These are phyloP conservation scores for Cladorrhinum samala DNA, from an alignment of 495 filamentous ascomycete species.

Conservation along the genomic window DNA sequence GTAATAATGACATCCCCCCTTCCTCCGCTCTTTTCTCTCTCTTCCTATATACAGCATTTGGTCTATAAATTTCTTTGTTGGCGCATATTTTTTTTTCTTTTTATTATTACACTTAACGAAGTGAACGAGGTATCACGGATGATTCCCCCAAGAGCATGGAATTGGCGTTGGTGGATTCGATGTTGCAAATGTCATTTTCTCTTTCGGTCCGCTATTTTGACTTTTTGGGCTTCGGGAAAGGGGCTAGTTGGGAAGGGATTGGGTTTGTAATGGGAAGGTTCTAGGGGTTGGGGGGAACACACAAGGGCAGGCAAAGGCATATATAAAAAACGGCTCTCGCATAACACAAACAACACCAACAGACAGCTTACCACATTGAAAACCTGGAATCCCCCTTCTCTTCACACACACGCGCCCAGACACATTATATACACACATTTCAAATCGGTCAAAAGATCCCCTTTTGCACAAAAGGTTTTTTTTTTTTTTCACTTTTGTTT, in stretches of 20 bases:
- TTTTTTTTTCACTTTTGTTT: too few species aligned
- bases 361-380: not conserved
- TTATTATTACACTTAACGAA: not conserved
- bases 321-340: not conserved
- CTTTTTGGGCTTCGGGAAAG: not conserved
- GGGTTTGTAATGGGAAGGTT: not conserved
- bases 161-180: not conserved
- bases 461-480: too few species aligned
- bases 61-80: not conserved
- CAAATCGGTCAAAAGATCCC: too few species aligned
- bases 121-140: too few species aligned
- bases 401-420: too few species aligned
- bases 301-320: not conserved
- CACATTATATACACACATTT: too few species aligned
- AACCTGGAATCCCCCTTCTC: not conserved
- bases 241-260: not conserved
- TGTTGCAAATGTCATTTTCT: not conserved
- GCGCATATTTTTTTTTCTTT: not conserved
- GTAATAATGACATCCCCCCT: constrained; percentile 1
- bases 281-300: not conserved
- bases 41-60: constrained; percentile 2
- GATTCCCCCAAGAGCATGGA: not conserved
- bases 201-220: not conserved
- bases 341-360: not conserved
- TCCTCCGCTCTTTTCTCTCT: not conserved